Conservation (phyloP, 768 basidiomycete genomes). For the Leccinum uliginosum region DNA sequence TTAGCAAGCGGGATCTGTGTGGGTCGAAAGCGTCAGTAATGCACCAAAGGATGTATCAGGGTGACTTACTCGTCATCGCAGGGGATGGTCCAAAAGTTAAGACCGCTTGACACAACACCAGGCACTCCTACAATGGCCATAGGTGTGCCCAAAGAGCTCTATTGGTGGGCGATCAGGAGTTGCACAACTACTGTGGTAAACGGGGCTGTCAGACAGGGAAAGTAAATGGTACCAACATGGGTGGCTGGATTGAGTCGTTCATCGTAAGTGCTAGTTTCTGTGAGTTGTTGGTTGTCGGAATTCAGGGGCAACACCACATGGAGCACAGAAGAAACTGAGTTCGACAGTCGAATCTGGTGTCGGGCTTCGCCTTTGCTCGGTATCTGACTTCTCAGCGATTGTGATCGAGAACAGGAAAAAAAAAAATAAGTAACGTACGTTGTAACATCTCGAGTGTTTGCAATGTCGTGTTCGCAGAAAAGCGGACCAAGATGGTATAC, state of each 20-base stretch:
- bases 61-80: slow-evolving; percentile 71
- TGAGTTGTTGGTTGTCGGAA: slow-evolving; percentile 69
- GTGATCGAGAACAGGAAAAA: not conserved
- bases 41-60: not conserved
- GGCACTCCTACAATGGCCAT: slow-evolving; percentile 92
- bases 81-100: slow-evolving; percentile 81
- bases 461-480: slow-evolving; percentile 71
- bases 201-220: no score
- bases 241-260: slow-evolving; percentile 48
- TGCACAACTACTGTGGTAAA: slow-evolving; percentile 26
- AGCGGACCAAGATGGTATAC: slow-evolving; percentile 67
- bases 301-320: slow-evolving; percentile 67
- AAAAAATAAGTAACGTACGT: slow-evolving; percentile 42
- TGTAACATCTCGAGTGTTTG: no score
- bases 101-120: slow-evolving; percentile 87
- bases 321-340: slow-evolving; percentile 78
- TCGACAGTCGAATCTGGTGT: slow-evolving; percentile 61
- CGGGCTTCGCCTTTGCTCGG: slow-evolving; percentile 75
- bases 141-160: slow-evolving; percentile 57
- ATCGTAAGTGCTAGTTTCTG: slow-evolving; percentile 46
- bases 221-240: slow-evolving; percentile 37
- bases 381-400: slow-evolving; percentile 12
- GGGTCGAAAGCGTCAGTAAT: not conserved
- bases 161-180: slow-evolving; percentile 64
- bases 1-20: slow-evolving; percentile 72